A percentile compares a stretch with the other conserved stretches of the same genome.
phyloP scores from a whole-genome alignment of 371 early-diverging fungal genomes.

The Mortierella sp. region DNA sequence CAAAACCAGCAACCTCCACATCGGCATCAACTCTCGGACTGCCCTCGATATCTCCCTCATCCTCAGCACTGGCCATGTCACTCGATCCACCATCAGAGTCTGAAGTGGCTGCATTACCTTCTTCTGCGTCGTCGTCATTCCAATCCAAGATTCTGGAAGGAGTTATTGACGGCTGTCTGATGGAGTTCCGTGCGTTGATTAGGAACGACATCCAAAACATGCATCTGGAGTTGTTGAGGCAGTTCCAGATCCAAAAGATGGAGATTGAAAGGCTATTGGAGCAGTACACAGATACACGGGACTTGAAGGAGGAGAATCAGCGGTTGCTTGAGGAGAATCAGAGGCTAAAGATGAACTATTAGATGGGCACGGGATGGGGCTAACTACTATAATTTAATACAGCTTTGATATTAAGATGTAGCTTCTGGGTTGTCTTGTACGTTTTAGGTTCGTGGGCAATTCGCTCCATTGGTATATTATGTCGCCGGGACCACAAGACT shows the following conservation, averaged over 20 bases:
- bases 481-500: no score
- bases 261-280: slow-evolving; percentile 65
- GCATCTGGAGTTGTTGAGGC: slow-evolving; percentile 75
- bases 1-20: background rate
- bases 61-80: slow-evolving; percentile 1
- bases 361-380: background rate
- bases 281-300: slow-evolving; percentile 60
- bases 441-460: no score
- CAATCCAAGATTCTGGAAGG: slow-evolving; percentile 64
- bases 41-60: background rate
- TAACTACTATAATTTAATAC: background rate
- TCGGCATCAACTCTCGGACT: background rate
- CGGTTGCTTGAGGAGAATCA: slow-evolving; percentile 68
- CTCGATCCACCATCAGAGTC: background rate
- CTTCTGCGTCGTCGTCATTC: slow-evolving; percentile 28
- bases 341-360: slow-evolving; percentile 57
- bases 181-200: slow-evolving; percentile 64
- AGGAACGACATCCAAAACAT: slow-evolving; percentile 73
- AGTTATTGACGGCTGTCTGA: slow-evolving; percentile 68
- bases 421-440: no score
- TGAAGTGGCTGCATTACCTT: background rate
- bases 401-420: background rate
- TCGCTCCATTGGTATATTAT: no score
- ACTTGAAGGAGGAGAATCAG: slow-evolving; percentile 62
- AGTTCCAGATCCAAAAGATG: slow-evolving; percentile 77